A percentile compares a stretch with the other conserved stretches of the same genome.
phyloP scores from a whole-genome alignment of 257 asterid genomes.

The Mitragyna speciosa region DNA sequence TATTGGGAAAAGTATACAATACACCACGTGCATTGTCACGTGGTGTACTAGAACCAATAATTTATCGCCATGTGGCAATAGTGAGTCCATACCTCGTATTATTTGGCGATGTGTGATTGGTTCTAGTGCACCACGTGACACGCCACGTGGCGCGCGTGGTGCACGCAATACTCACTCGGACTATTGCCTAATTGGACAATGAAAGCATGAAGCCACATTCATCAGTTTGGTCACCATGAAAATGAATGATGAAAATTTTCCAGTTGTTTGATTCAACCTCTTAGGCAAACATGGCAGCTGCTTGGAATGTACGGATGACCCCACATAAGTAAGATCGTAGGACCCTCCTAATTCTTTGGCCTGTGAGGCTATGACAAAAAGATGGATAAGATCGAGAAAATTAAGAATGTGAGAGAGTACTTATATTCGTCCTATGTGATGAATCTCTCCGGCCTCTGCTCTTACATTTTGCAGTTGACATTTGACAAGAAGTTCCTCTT shows the following conservation, averaged over 20 bases:
- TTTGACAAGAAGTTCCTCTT: neutral
- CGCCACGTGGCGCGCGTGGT: too few species aligned
- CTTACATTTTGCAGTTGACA: neutral
- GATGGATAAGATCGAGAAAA: slow-evolving; percentile 2
- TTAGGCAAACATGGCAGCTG: slow-evolving; percentile 15
- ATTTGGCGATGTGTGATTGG: too few species aligned
- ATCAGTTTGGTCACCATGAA: neutral
- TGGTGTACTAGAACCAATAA: too few species aligned
- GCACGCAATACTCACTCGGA: too few species aligned
- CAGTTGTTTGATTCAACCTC: neutral
- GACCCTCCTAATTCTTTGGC: neutral
- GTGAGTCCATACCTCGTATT: too few species aligned
- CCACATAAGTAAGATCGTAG: neutral
- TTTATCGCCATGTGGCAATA: too few species aligned
- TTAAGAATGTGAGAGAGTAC: neutral
- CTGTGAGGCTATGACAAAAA: neutral
- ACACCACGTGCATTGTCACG: too few species aligned
- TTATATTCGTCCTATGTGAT: neutral
- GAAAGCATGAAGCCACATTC: slow-evolving; percentile 13
- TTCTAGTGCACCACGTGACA: too few species aligned
- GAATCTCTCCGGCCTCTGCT: neutral
- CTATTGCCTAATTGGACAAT: slow-evolving; percentile 5
- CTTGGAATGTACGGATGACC: slow-evolving; percentile 11
- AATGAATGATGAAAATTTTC: slow-evolving; percentile 1
- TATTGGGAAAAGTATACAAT: too few species aligned